A percentile compares a stretch with the other conserved stretches of the same genome.
Evolutionary conservation across 352 stramenopile species (phyloP).

Genomic region (Phytophthora citricola): DNA sequence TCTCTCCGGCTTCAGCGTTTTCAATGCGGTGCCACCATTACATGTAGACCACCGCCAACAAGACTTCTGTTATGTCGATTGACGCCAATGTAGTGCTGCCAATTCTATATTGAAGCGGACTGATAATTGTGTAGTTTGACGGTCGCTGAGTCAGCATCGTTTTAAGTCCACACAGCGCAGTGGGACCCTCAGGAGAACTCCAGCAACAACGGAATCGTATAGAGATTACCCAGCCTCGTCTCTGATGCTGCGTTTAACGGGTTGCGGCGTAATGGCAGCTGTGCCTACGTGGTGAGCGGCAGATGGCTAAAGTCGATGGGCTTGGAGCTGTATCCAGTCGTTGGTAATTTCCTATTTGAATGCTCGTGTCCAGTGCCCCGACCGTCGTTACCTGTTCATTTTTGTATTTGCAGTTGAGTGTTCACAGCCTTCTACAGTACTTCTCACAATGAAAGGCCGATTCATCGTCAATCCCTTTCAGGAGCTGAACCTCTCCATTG

Average conservation of each 20-base stretch:
- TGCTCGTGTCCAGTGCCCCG: background rate
- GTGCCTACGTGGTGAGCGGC: conserved; percentile 12
- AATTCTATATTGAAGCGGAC: background rate
- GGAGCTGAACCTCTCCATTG: conserved; percentile 15
- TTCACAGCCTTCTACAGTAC: background rate
- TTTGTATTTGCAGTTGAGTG: conserved; percentile 8
- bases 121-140: background rate
- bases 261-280: conserved; percentile 24
- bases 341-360: conserved; percentile 2
- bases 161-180: background rate
- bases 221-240: conserved; percentile 14
- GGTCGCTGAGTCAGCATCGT: conserved; percentile 1
- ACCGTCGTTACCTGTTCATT: conserved; percentile 6
- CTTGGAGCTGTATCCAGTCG: conserved; percentile 19
- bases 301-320: conserved; percentile 19
- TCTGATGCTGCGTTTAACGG: conserved; percentile 19
- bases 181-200: background rate
- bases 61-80: background rate
- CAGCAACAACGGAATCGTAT: background rate
- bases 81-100: background rate
- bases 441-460: conserved; percentile 27
- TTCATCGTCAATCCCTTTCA: conserved; percentile 40
- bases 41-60: background rate
- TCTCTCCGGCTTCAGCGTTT: conserved; percentile 1
- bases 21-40: conserved; percentile 1